Base-by-base conservation (phyloP, 2,329 filamentous ascomycete species). In the Cladophialophora chaetospira region DNA sequence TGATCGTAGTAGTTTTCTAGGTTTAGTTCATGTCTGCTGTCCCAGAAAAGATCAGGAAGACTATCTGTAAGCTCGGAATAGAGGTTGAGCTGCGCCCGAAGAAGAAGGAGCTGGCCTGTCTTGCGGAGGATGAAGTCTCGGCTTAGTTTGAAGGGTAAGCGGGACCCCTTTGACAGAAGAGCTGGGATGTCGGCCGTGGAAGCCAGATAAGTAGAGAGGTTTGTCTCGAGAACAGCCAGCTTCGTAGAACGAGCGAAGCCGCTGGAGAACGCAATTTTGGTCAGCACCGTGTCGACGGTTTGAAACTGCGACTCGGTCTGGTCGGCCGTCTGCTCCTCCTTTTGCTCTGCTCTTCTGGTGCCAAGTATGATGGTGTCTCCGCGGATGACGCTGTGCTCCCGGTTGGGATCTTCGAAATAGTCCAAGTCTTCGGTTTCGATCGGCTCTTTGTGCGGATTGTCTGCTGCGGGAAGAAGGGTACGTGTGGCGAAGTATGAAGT, bases 31-130 rank as follows among this genome's bases (percentile, higher is more conserved):
- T 94, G 88, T 47, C 86, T 83, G 65, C 84, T 88, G 72, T 99
- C 94, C 94, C 94, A 99, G 75, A 99, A 97, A 43, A 97, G 85
- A 73, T 99, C 94, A 0, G 94, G 94, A 15, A 97, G 81, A 15
- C 89, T 91, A 74, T 99, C 94, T 0, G 94, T 97, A 29, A 99
- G 83, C 73, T 97, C 94, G 1, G 91, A 96, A 76, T 97, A 97
- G 66, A 97, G 88, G 70, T 99, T 99, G 46, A 99, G 81, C 68
- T 96, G 91, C 0, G 93, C 93, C 44, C 94, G 87, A 49, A 97
- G 85, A 67, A 87, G 88, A 15, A 97, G 82, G 5, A 99, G 81
- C 72, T 97, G 91, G 58, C 94, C 94, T 0, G 94, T 97, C 74
- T 97, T 96, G 64, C 89, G 87, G 23, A 97, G 79, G 68, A 97